A percentile compares a stretch with the other conserved stretches of the same genome.
Conservation (phyloP, 345 rosid species). For the Moricandia moricandioides region DNA sequence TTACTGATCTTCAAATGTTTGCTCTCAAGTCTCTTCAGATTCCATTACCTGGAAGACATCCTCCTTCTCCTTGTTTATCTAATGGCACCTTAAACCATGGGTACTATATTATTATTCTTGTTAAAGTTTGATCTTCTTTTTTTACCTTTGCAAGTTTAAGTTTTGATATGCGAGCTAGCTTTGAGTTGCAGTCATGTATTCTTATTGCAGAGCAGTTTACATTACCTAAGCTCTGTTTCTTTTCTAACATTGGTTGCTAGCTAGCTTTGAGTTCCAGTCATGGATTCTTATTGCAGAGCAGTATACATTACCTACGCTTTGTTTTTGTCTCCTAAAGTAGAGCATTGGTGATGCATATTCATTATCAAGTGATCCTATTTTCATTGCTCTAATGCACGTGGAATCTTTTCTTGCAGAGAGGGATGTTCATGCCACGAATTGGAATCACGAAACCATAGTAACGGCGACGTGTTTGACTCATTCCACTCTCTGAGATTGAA, state of each 20-base stretch:
- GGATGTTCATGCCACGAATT: slow-evolving; percentile 36
- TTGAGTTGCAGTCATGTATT: background rate
- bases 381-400: background rate
- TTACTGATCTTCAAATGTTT: slow-evolving; percentile 94
- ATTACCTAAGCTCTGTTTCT: background rate
- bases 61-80: slow-evolving; percentile 69
- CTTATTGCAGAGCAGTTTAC: background rate
- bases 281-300: background rate
- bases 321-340: background rate
- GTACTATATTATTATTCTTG: slow-evolving; percentile 32
- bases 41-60: slow-evolving; percentile 92
- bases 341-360: background rate
- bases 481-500: slow-evolving; percentile 62
- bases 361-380: background rate
- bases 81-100: slow-evolving; percentile 47
- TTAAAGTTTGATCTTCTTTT: too few species aligned
- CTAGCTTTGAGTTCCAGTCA: background rate
- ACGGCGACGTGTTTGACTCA: slow-evolving; percentile 47
- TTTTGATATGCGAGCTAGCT: background rate
- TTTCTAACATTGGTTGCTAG: background rate
- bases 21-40: slow-evolving; percentile 74
- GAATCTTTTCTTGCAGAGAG: slow-evolving; percentile 47
- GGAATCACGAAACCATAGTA: slow-evolving; percentile 20
- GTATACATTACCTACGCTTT: background rate
- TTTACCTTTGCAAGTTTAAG: background rate